These are phyloP conservation scores for Irpex sp. DNA, from an alignment of 1,284 basidiomycete species.

Conservation along the genomic window DNA sequence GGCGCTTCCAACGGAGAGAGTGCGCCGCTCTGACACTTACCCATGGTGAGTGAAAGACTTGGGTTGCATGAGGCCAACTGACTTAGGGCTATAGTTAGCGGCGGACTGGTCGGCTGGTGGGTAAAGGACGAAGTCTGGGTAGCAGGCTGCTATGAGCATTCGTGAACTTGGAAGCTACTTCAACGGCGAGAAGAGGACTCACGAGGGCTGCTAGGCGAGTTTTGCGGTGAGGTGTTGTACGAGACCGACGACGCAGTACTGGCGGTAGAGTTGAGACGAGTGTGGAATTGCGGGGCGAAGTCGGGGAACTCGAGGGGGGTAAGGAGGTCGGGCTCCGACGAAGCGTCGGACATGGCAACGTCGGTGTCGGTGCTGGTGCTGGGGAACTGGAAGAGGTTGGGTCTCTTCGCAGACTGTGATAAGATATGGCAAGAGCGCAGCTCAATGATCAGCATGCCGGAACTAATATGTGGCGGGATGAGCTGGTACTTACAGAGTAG, in stretches of 20 bases:
- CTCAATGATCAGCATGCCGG: constrained; percentile 14
- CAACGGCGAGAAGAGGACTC: constrained; percentile 18
- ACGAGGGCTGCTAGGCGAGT: constrained; percentile 39
- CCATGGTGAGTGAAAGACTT: constrained; percentile 65
- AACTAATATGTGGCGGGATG: constrained; percentile 19
- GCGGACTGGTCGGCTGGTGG: constrained; percentile 37
- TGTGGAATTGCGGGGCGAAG: constrained; percentile 44
- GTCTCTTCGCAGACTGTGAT: constrained; percentile 55
- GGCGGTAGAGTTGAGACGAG: constrained; percentile 62
- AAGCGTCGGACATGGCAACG: constrained; percentile 60
- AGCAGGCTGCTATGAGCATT: constrained; percentile 39
- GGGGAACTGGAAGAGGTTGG: constrained; percentile 72
- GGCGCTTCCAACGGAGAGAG: not conserved
- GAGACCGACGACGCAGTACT: constrained; percentile 55
- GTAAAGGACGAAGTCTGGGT: constrained; percentile 62
- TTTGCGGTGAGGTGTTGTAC: constrained; percentile 15
- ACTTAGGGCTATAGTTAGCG: constrained; percentile 33
- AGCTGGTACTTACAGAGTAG: constrained; percentile 27
- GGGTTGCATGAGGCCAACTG: constrained; percentile 67
- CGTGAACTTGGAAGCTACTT: constrained; percentile 5
- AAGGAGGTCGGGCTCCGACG: constrained; percentile 48
- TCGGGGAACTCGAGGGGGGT: constrained; percentile 41
- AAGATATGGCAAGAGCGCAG: constrained; percentile 4
- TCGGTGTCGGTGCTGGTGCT: constrained; percentile 61
- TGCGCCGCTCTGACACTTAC: constrained; percentile 42